Percentiles rank a stretch among this genome's conserved stretches.
Conservation (phyloP, 1,284 basidiomycete species). For the Pholiota adiposa region DNA sequence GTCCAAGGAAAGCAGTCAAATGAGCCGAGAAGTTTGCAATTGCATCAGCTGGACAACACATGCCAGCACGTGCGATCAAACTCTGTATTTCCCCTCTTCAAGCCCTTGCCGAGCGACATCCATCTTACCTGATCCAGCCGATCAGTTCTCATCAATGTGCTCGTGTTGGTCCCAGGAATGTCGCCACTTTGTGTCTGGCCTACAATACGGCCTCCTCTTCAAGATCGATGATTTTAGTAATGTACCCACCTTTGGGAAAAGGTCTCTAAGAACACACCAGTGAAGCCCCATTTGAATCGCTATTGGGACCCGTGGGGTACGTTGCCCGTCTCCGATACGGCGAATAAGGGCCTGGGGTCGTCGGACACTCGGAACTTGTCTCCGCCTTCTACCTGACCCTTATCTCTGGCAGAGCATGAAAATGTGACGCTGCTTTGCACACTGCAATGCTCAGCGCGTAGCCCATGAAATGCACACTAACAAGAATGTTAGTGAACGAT, state of each 20-base stretch:
- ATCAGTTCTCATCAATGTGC: conserved; percentile 20
- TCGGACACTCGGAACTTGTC: conserved; percentile 10
- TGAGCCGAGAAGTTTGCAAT: conserved; percentile 20
- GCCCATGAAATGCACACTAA: background rate
- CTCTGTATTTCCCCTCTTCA: background rate
- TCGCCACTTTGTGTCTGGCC: conserved; percentile 3
- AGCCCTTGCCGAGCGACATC: conserved; percentile 9
- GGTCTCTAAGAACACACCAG: background rate
- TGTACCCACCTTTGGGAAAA: conserved; percentile 7
- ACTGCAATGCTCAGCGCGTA: background rate
- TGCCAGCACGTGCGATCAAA: conserved; percentile 19
- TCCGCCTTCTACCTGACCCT: background rate
- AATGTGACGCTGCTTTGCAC: background rate
- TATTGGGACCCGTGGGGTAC: conserved; percentile 2
- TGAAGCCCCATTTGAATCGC: background rate
- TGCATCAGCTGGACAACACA: conserved; percentile 25
- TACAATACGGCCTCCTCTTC: background rate
- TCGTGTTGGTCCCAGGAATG: background rate
- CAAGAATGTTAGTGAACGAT: background rate
- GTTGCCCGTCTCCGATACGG: background rate
- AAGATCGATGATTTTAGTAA: background rate
- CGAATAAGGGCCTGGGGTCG: background rate
- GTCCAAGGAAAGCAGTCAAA: conserved; percentile 14
- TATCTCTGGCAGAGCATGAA: background rate
- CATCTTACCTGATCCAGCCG: conserved; percentile 16